A percentile compares a stretch with the other conserved stretches of the same genome.
Evolutionary conservation across 192 early-diverging fungal species (phyloP).

Genomic region (Coemansia sp.): DNA sequence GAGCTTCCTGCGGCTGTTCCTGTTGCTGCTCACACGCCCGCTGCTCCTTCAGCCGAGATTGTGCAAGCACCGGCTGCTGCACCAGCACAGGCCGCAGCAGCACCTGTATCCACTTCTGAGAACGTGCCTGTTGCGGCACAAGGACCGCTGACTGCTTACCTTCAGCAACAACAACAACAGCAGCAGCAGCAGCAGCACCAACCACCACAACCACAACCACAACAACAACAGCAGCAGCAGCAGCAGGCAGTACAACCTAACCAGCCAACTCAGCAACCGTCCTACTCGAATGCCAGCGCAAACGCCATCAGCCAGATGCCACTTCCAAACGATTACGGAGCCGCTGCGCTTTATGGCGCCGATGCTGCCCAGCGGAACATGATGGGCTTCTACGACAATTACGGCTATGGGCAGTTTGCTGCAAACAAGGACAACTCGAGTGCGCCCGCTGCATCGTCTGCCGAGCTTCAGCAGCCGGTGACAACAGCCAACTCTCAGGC

Average conservation of each 20-base stretch:
- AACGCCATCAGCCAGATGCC: constrained; percentile 55
- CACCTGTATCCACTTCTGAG: constrained; percentile 18
- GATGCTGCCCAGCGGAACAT: constrained; percentile 68
- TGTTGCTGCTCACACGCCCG: constrained; percentile 12
- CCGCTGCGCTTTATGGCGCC: constrained; percentile 62
- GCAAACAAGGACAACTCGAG: constrained; percentile 41
- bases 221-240: constrained; percentile 53
- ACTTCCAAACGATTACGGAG: constrained; percentile 59
- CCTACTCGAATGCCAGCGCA: constrained; percentile 15
- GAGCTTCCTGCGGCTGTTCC: constrained; percentile 20
- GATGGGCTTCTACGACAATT: constrained; percentile 59
- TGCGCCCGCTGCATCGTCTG: constrained; percentile 30
- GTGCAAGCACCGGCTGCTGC: constrained; percentile 11
- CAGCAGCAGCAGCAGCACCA: constrained; percentile 49
- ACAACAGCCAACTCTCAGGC: constrained; percentile 61
- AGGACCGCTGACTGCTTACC: constrained; percentile 46
- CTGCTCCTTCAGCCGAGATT: constrained; percentile 11
- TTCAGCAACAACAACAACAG: constrained; percentile 45
- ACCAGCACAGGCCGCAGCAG: not conserved
- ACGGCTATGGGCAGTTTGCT: constrained; percentile 52
- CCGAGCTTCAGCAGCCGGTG: constrained; percentile 49
- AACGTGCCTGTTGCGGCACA: constrained; percentile 15
- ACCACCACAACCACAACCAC: constrained; percentile 20
- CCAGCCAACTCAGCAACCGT: constrained; percentile 32
- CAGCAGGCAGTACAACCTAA: constrained; percentile 11